phyloP scores from a whole-genome alignment of 768 basidiomycete species.

The Grammothele lineata region DNA sequence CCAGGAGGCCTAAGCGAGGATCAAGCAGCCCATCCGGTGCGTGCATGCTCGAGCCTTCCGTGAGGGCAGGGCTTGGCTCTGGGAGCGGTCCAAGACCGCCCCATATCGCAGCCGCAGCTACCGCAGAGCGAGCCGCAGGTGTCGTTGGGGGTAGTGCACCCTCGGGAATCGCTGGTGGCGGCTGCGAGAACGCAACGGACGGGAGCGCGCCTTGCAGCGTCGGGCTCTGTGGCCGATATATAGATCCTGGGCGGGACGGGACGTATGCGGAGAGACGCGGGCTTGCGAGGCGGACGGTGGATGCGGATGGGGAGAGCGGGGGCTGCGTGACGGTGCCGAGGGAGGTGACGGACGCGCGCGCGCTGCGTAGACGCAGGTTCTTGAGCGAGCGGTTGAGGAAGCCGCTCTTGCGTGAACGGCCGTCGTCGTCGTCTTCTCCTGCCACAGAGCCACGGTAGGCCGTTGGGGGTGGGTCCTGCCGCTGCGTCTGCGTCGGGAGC shows the following conservation, averaged over 20 bases:
- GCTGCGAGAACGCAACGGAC: neutral
- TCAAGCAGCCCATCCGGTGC: constrained; percentile 24
- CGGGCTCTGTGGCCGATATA: constrained; percentile 15
- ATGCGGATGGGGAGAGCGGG: neutral
- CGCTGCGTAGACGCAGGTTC: constrained; percentile 10
- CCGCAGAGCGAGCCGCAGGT: neutral
- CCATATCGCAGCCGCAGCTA: constrained; percentile 9
- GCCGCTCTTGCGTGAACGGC: constrained; percentile 6
- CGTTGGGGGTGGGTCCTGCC: constrained; percentile 6
- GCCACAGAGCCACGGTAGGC: constrained; percentile 13
- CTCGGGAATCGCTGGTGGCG: constrained; percentile 2
- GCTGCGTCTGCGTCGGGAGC: constrained; percentile 16
- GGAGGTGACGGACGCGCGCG: constrained; percentile 4
- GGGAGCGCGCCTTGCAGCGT: neutral
- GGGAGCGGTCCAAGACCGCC: constrained; percentile 11
- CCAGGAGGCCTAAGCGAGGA: constrained; percentile 12
- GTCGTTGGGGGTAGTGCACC: neutral
- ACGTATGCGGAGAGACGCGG: neutral
- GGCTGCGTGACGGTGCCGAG: neutral
- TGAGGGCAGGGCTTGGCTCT: constrained; percentile 21
- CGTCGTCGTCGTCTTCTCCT: constrained; percentile 8
- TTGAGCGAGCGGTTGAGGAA: constrained; percentile 10
- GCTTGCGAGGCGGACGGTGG: neutral
- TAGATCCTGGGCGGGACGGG: constrained; percentile 7
- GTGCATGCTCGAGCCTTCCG: constrained; percentile 19